Percentiles rank a stretch among this genome's conserved stretches.
phyloP scores from a whole-genome alignment of 345 rosid species.

The Salix udensis region DNA sequence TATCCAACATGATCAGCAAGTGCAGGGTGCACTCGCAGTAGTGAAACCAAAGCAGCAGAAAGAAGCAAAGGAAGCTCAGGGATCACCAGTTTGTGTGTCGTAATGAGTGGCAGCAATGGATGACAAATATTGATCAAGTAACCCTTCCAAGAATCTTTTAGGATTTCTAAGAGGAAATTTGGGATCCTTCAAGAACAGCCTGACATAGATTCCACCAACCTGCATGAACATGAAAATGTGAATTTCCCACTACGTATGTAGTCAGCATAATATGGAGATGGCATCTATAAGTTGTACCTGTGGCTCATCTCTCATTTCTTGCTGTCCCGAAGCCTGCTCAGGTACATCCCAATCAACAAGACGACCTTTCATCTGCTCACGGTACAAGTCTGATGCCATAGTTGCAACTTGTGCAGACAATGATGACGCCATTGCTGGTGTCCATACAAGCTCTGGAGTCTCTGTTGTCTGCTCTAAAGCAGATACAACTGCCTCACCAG shows the following conservation, averaged over 20 bases:
- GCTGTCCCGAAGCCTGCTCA: conserved; percentile 91
- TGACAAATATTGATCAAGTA: conserved; percentile 87
- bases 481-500: conserved; percentile 94
- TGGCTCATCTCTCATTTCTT: conserved; percentile 85
- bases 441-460: conserved; percentile 99
- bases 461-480: conserved; percentile 90
- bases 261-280: not conserved
- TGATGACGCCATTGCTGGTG: conserved; percentile 98
- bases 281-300: conserved; percentile 48
- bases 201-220: conserved; percentile 95
- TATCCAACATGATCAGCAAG: conserved; percentile 97
- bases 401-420: conserved; percentile 92
- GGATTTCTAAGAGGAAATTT: conserved; percentile 97
- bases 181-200: conserved; percentile 94
- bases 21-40: conserved; percentile 95
- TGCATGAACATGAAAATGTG: conserved; percentile 33
- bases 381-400: conserved; percentile 87
- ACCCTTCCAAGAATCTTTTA: conserved; percentile 93
- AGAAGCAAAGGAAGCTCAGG: conserved; percentile 93
- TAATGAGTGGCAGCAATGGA: conserved; percentile 93
- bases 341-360: conserved; percentile 96
- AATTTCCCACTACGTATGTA: conserved; percentile 11
- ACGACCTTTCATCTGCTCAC: conserved; percentile 91
- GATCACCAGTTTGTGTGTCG: conserved; percentile 69
- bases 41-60: conserved; percentile 96